These are phyloP conservation scores for Cryptosporidium xiaoi DNA, from an alignment of 169 alveolate species.

Conservation along the genomic window DNA sequence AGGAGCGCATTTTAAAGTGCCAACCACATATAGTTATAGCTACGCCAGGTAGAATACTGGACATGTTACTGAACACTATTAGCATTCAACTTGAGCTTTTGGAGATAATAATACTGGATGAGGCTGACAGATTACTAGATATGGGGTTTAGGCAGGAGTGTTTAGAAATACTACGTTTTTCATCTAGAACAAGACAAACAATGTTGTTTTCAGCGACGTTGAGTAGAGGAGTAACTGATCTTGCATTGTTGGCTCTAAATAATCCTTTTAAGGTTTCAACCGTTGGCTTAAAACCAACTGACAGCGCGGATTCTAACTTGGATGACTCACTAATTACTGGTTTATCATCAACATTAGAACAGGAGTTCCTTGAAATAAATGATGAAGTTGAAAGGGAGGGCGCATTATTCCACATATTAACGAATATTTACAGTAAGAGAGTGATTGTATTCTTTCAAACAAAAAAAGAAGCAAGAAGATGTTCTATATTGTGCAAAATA, in stretches of 20 bases:
- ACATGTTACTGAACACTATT: constrained; percentile 84
- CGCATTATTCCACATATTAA: constrained; percentile 79
- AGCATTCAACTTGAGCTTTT: constrained; percentile 83
- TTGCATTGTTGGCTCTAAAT: constrained; percentile 84
- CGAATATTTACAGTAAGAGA: constrained; percentile 77
- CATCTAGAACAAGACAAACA: constrained; percentile 83
- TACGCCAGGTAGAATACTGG: constrained; percentile 98
- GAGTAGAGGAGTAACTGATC: constrained; percentile 85
- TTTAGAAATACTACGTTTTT: constrained; percentile 76
- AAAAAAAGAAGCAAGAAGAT: constrained; percentile 90
- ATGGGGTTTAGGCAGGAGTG: constrained; percentile 93
- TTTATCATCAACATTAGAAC: constrained; percentile 77
- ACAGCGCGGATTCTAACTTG: background rate
- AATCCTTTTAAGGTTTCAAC: constrained; percentile 81
- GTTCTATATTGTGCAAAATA: constrained; percentile 85
- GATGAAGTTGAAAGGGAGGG: constrained; percentile 80
- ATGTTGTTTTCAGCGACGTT: constrained; percentile 91
- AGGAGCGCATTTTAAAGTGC: constrained; percentile 87
- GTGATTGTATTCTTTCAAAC: constrained; percentile 90
- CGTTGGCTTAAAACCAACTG: constrained; percentile 11
- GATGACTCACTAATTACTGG: constrained; percentile 66
- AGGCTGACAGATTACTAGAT: constrained; percentile 95
- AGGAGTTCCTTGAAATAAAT: constrained; percentile 78
- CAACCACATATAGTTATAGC: constrained; percentile 96
- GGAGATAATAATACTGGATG: constrained; percentile 93